A percentile compares a stretch with the other conserved stretches of the same genome.
Evolutionary conservation across 106 monocot genomes (phyloP).

Genomic region (Hemerocallis citrina): DNA sequence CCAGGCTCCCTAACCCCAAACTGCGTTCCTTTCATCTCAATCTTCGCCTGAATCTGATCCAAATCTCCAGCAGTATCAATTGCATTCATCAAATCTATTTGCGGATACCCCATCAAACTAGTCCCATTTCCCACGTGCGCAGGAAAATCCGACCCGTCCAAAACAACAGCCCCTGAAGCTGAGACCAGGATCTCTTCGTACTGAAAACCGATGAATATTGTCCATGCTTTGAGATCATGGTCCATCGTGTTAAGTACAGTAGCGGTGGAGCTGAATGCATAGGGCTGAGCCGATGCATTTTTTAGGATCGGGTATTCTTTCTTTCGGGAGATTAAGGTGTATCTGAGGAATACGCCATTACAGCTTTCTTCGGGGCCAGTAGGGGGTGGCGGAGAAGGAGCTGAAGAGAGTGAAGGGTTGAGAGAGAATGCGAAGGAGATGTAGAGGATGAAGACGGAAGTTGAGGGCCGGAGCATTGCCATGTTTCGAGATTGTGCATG

Average conservation of each 20-base stretch:
- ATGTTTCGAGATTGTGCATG: too few species aligned
- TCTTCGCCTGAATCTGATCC: constrained; percentile 44
- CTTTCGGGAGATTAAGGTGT: constrained; percentile 40
- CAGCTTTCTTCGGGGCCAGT: constrained; percentile 36
- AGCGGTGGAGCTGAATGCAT: constrained; percentile 61
- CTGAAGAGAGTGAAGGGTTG: too few species aligned
- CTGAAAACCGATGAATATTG: constrained; percentile 77
- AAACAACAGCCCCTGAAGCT: constrained; percentile 57
- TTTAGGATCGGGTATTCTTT: constrained; percentile 77
- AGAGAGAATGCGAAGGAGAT: too few species aligned
- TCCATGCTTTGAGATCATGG: constrained; percentile 67
- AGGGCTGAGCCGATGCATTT: constrained; percentile 80
- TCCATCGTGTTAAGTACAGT: constrained; percentile 65
- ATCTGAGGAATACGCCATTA: constrained; percentile 53
- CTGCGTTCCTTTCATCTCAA: constrained; percentile 66
- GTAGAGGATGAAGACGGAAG: too few species aligned
- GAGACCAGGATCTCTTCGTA: constrained; percentile 83
- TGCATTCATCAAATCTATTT: too few species aligned
- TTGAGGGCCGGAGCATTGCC: too few species aligned
- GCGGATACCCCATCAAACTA: constrained; percentile 52
- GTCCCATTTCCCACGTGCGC: constrained; percentile 59
- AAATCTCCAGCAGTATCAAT: constrained; percentile 91
- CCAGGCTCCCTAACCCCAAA: constrained; percentile 86
- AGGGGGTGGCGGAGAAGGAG: not conserved
- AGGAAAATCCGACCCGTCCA: constrained; percentile 57